phyloP scores from a whole-genome alignment of 2,329 filamentous ascomycete species.

The Colletotrichum scovillei region DNA sequence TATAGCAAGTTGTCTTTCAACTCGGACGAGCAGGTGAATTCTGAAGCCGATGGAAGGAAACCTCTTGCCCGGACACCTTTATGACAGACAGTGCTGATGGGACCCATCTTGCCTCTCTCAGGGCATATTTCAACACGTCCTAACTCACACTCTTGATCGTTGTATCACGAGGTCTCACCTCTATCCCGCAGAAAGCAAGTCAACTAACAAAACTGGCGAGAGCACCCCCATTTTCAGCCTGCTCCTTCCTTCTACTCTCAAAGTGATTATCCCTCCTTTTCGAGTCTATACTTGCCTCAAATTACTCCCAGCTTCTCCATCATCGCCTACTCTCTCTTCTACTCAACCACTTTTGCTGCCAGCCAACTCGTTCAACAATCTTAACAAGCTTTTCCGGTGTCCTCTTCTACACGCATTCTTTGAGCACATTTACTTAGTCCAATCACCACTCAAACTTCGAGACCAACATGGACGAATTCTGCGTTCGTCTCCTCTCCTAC shows the following conservation, averaged over 20 bases:
- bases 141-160: background rate
- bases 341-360: background rate
- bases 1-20: background rate
- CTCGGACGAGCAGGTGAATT: background rate
- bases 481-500: conserved; percentile 13
- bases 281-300: background rate
- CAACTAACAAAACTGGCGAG: background rate
- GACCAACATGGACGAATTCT: conserved; percentile 10
- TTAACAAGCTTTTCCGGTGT: background rate
- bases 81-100: background rate
- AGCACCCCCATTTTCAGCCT: background rate
- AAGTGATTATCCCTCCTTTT: background rate
- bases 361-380: background rate
- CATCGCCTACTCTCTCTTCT: background rate
- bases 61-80: background rate
- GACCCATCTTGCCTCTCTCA: background rate
- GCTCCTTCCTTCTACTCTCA: background rate
- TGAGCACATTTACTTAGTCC: background rate
- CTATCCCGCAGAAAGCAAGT: background rate
- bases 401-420: background rate
- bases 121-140: background rate
- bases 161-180: background rate
- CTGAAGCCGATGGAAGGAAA: background rate
- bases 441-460: too few relatives aligned
- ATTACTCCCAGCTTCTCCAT: too few relatives aligned